Evolutionary conservation across 768 basidiomycete species (phyloP).

Genomic region (Filobasidium wieringae): DNA sequence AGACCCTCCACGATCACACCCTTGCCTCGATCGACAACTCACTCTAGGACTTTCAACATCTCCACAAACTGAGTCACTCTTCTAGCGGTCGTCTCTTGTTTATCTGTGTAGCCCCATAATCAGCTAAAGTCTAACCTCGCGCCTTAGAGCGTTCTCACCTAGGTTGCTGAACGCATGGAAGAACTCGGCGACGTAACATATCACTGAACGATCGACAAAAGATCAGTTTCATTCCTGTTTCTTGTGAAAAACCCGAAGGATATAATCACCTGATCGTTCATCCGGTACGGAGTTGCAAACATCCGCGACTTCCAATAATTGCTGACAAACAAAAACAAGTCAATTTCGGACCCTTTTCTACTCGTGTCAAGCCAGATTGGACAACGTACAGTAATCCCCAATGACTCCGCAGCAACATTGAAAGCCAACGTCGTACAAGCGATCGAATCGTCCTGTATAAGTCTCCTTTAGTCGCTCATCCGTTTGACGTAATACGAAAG

Average conservation of each 20-base stretch:
- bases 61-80: slow-evolving; percentile 93
- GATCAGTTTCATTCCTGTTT: not conserved
- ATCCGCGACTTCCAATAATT: slow-evolving; percentile 92
- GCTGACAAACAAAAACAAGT: slow-evolving; percentile 43
- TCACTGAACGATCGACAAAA: slow-evolving; percentile 44
- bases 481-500: not conserved
- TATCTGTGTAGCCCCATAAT: too few relatives aligned
- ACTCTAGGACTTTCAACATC: slow-evolving; percentile 56
- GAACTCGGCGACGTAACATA: slow-evolving; percentile 94
- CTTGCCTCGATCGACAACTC: not conserved
- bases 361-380: not conserved
- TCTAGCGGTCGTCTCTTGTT: slow-evolving; percentile 84
- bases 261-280: slow-evolving; percentile 54
- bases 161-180: slow-evolving; percentile 98
- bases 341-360: not conserved
- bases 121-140: slow-evolving; percentile 7
- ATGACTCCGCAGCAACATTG: slow-evolving; percentile 68
- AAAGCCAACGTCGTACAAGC: slow-evolving; percentile 82
- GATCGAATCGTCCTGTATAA: slow-evolving; percentile 49
- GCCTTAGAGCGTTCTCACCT: slow-evolving; percentile 56
- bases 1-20: not conserved
- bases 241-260: not conserved
- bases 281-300: slow-evolving; percentile 77
- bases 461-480: slow-evolving; percentile 43
- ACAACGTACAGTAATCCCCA: slow-evolving; percentile 78